Conservation (phyloP, 225 moss, liverwort and hornwort species). For the Pleurozium schreberi region DNA sequence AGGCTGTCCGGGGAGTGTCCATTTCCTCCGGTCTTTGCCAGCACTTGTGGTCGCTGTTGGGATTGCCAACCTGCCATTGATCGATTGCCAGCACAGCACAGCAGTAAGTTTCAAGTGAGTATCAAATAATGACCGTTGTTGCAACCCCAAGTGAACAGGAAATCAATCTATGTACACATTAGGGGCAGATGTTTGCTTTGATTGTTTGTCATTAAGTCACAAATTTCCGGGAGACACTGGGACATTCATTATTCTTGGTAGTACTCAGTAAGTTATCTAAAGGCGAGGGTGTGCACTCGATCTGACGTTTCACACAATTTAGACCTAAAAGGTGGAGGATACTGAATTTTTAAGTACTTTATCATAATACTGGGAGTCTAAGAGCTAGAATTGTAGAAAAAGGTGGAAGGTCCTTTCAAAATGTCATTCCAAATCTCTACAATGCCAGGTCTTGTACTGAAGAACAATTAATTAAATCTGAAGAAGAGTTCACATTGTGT, state of each 20-base stretch:
- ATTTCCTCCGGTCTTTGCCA: not conserved
- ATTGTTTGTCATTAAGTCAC: not conserved
- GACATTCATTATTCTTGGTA: not conserved
- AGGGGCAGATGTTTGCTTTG: not conserved
- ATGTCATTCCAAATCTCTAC: not conserved
- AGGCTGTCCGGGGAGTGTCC: not conserved
- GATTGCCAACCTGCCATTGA: not conserved
- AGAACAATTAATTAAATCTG: no score
- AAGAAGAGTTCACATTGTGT: not conserved
- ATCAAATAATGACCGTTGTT: not conserved
- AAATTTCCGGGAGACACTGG: not conserved
- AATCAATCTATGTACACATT: not conserved
- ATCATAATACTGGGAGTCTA: not conserved
- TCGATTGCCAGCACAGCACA: not conserved
- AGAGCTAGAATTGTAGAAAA: not conserved
- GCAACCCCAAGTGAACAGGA: not conserved
- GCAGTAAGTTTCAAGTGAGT: not conserved
- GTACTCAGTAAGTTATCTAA: not conserved
- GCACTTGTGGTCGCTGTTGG: not conserved
- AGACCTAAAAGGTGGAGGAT: not conserved
- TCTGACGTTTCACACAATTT: not conserved
- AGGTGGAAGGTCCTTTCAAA: not conserved
- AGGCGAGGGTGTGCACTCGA: not conserved
- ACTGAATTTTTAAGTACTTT: not conserved
- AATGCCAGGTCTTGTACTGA: not conserved